Percentiles rank a stretch among this genome's conserved stretches.
Conservation (phyloP, 257 asterid species). For the Fraxinus excelsior region DNA sequence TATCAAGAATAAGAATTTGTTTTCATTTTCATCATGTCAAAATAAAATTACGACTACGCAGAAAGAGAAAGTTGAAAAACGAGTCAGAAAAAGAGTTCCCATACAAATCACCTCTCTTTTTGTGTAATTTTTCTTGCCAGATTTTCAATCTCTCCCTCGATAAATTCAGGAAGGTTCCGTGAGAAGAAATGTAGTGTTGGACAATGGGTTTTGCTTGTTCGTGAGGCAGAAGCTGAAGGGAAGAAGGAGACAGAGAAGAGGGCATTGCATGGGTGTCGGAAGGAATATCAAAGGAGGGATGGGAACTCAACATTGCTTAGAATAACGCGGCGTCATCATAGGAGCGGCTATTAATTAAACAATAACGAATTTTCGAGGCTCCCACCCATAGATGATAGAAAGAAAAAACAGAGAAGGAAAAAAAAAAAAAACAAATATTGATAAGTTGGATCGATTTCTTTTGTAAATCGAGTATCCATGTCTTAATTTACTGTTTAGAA, state of each 20-base stretch:
- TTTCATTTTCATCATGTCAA: background rate
- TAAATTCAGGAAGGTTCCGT: slow-evolving; percentile 17
- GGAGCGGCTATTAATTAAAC: background rate
- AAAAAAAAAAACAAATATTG: too few relatives aligned
- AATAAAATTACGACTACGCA: background rate
- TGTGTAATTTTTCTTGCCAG: background rate
- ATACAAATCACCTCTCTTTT: background rate
- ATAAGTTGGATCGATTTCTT: too few relatives aligned
- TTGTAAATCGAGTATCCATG: too few relatives aligned
- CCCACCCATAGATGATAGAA: background rate
- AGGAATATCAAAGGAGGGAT: slow-evolving; percentile 19
- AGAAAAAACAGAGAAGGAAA: too few relatives aligned
- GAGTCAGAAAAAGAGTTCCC: background rate
- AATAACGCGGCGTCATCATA: slow-evolving; percentile 36
- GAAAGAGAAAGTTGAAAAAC: background rate
- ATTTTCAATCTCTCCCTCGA: slow-evolving; percentile 7
- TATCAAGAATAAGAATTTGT: background rate
- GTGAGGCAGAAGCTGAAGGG: slow-evolving; percentile 4
- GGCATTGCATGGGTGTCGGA: slow-evolving; percentile 43
- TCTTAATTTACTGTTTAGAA: too few relatives aligned
- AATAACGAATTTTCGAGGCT: background rate
- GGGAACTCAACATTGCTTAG: slow-evolving; percentile 25
- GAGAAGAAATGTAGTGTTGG: slow-evolving; percentile 15
- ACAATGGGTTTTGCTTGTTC: slow-evolving; percentile 19
- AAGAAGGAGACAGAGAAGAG: slow-evolving; percentile 17